Conservation (phyloP, 371 early-diverging fungal genomes). For the Sporodiniella umbellata region DNA sequence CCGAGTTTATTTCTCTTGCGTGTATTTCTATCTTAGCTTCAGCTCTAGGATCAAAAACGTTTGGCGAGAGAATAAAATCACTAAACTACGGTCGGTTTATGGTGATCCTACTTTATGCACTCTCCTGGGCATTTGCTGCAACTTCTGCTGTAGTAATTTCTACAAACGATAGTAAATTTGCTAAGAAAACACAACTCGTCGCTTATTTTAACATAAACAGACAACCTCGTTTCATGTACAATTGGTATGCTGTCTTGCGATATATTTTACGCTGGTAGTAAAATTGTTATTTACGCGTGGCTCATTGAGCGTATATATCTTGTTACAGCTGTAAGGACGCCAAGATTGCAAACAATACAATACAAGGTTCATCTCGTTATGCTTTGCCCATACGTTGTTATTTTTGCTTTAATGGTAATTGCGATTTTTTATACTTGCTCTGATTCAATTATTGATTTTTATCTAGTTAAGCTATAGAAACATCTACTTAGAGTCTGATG, state of each 20-base stretch:
- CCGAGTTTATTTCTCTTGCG: slow-evolving; percentile 35
- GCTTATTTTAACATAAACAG: too few species aligned
- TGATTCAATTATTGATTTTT: slow-evolving; percentile 9
- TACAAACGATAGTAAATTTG: slow-evolving; percentile 39
- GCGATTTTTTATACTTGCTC: background rate
- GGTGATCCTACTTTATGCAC: slow-evolving; percentile 33
- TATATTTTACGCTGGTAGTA: slow-evolving; percentile 48
- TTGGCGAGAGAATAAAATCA: slow-evolving; percentile 28
- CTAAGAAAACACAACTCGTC: too few species aligned
- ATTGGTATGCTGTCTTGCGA: slow-evolving; percentile 45
- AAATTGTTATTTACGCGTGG: slow-evolving; percentile 46
- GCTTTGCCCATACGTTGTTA: slow-evolving; percentile 41
- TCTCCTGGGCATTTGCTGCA: slow-evolving; percentile 43
- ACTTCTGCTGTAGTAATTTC: slow-evolving; percentile 38
- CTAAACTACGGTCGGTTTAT: slow-evolving; percentile 40
- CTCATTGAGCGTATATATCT: slow-evolving; percentile 46
- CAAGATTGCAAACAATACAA: slow-evolving; percentile 33
- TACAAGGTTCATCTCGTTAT: slow-evolving; percentile 48
- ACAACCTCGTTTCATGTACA: slow-evolving; percentile 41
- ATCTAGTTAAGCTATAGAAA: slow-evolving; percentile 28
- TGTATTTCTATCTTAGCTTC: slow-evolving; percentile 40
- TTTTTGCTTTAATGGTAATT: slow-evolving; percentile 44
- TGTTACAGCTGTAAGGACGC: slow-evolving; percentile 43
- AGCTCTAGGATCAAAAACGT: slow-evolving; percentile 39
- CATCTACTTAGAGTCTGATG: slow-evolving; percentile 38